These are phyloP conservation scores for Begonia loranthoides DNA, from an alignment of 306 rosid genomes.

Conservation along the genomic window DNA sequence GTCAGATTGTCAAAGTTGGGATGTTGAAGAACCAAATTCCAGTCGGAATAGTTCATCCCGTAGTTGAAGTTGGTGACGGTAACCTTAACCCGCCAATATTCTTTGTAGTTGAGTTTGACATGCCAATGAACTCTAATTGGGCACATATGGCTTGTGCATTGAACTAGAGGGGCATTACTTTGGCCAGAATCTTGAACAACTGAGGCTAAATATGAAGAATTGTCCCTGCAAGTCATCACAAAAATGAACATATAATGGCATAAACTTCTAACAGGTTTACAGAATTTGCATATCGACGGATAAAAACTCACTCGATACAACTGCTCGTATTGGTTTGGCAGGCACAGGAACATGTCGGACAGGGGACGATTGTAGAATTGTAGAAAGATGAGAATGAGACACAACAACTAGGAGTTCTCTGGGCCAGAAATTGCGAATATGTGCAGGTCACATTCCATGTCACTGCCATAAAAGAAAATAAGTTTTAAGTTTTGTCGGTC, in stretches of 20 bases:
- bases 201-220: conserved; percentile 22
- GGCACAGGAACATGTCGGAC: conserved; percentile 43
- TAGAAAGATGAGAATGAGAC: conserved; percentile 54
- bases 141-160: conserved; percentile 51
- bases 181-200: conserved; percentile 19
- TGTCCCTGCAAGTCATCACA: conserved; percentile 20
- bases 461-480: conserved; percentile 28
- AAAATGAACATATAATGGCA: conserved; percentile 7
- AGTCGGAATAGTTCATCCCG: conserved; percentile 43
- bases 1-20: conserved; percentile 48
- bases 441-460: conserved; percentile 55
- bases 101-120: conserved; percentile 38
- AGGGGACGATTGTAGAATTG: conserved; percentile 32
- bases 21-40: conserved; percentile 49
- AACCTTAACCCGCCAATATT: conserved; percentile 54
- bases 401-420: conserved; percentile 39
- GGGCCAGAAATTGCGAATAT: conserved; percentile 48
- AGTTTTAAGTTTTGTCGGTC: too few relatives aligned
- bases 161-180: conserved; percentile 33
- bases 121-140: conserved; percentile 59
- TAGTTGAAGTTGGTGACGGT: conserved; percentile 48
- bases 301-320: conserved; percentile 31
- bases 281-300: background rate
- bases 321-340: conserved; percentile 34
- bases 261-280: background rate